phyloP scores from a whole-genome alignment of 2,329 filamentous ascomycete species.

The Fusarium buharicum region DNA sequence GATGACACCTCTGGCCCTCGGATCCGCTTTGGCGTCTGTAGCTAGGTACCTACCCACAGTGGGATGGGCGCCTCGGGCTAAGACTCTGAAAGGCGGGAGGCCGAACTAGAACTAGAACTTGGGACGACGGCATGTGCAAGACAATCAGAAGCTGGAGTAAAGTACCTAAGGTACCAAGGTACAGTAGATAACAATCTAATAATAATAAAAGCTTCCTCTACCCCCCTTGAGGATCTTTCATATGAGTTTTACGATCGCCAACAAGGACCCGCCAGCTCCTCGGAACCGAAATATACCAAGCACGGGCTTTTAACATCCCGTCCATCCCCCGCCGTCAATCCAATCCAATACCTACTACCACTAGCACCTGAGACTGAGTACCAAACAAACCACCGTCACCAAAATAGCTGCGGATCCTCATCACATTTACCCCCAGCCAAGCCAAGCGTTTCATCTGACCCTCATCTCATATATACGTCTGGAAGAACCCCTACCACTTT shows the following conservation, averaged over 20 bases:
- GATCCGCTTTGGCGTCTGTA: conserved; percentile 25
- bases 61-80: not conserved
- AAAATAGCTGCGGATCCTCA: conserved; percentile 42
- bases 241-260: conserved; percentile 20
- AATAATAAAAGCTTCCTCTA: conserved; percentile 19
- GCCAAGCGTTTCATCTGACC: conserved; percentile 27
- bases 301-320: conserved; percentile 7
- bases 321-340: not conserved
- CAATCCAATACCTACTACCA: not conserved
- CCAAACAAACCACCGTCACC: conserved; percentile 7
- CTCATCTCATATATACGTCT: conserved; percentile 35
- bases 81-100: not conserved
- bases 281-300: conserved; percentile 31
- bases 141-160: too few species aligned
- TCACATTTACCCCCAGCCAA: conserved; percentile 31
- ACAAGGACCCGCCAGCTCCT: conserved; percentile 34
- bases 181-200: not conserved
- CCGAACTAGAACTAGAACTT: too few species aligned
- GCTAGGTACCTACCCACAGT: not conserved
- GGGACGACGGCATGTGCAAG: not conserved
- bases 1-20: conserved; percentile 22
- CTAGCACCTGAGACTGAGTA: not conserved
- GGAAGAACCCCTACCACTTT: conserved; percentile 20
- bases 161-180: too few species aligned
- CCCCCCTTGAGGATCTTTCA: conserved; percentile 23